Percentiles rank a stretch among this genome's conserved stretches.
phyloP scores from a whole-genome alignment of 495 filamentous ascomycete genomes.

The Amniculicola lignicola region DNA sequence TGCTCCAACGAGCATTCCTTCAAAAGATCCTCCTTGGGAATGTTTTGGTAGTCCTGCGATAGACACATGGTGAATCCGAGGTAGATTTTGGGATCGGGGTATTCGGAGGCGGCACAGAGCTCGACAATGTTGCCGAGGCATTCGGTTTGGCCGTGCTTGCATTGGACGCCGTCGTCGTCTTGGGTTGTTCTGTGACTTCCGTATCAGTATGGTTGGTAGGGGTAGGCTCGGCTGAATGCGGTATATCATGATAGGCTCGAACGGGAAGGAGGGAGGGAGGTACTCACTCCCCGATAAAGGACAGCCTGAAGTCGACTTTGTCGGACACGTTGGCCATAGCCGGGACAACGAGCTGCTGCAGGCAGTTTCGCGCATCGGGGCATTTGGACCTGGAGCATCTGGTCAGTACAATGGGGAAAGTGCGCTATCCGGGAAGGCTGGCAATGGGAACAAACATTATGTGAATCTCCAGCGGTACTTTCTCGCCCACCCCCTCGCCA shows the following conservation, averaged over 20 bases:
- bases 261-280: slow-evolving; percentile 1
- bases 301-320: slow-evolving; percentile 87
- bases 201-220: not conserved
- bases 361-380: slow-evolving; percentile 66
- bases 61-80: slow-evolving; percentile 92
- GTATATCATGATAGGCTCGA: slow-evolving; percentile 3
- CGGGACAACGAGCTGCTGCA: slow-evolving; percentile 76
- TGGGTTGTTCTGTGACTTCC: slow-evolving; percentile 33
- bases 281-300: slow-evolving; percentile 79
- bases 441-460: slow-evolving; percentile 31
- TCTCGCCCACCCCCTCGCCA: slow-evolving; percentile 26
- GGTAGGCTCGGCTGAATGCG: not conserved
- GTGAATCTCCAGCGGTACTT: slow-evolving; percentile 67
- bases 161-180: slow-evolving; percentile 63
- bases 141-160: slow-evolving; percentile 85
- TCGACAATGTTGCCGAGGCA: slow-evolving; percentile 94
- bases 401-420: too few relatives aligned
- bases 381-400: slow-evolving; percentile 77
- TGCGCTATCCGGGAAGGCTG: too few relatives aligned
- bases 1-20: slow-evolving; percentile 86
- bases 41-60: slow-evolving; percentile 63
- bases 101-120: slow-evolving; percentile 79
- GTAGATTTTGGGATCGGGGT: slow-evolving; percentile 77
- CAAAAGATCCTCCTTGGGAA: slow-evolving; percentile 70
- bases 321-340: slow-evolving; percentile 75